phyloP scores from a whole-genome alignment of 345 rosid genomes.

The Zanthoxylum bungeanum region DNA sequence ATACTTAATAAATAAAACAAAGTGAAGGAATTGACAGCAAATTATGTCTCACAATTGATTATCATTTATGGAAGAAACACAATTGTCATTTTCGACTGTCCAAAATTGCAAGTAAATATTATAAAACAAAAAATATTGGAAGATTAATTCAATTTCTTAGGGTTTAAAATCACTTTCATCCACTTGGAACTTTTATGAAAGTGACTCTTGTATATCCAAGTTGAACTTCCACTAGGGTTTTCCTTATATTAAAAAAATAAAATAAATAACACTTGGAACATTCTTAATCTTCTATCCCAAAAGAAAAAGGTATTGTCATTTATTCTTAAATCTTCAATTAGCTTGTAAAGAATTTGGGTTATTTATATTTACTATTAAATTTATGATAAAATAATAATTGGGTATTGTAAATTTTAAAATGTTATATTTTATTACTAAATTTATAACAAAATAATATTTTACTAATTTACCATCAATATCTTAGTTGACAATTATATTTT shows the following conservation, averaged over 20 bases:
- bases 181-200: neutral
- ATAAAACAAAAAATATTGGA: too few species aligned
- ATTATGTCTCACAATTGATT: neutral
- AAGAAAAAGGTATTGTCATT: neutral
- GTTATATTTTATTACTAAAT: too few species aligned
- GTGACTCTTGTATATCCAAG: neutral
- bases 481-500: too few species aligned
- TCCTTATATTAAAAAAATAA: neutral
- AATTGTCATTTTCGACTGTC: neutral
- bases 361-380: too few species aligned
- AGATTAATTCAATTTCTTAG: neutral
- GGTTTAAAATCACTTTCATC: neutral
- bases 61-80: neutral
- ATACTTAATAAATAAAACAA: neutral
- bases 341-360: too few species aligned
- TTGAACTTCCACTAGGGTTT: neutral
- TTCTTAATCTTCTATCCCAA: neutral
- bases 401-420: too few species aligned
- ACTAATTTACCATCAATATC: too few species aligned
- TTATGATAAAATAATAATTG: too few species aligned
- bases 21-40: neutral
- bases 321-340: too few species aligned
- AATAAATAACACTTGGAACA: neutral
- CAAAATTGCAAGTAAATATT: too few species aligned
- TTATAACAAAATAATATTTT: too few species aligned